Conservation (phyloP, 1,284 basidiomycete genomes). For the Irpex sp. region DNA sequence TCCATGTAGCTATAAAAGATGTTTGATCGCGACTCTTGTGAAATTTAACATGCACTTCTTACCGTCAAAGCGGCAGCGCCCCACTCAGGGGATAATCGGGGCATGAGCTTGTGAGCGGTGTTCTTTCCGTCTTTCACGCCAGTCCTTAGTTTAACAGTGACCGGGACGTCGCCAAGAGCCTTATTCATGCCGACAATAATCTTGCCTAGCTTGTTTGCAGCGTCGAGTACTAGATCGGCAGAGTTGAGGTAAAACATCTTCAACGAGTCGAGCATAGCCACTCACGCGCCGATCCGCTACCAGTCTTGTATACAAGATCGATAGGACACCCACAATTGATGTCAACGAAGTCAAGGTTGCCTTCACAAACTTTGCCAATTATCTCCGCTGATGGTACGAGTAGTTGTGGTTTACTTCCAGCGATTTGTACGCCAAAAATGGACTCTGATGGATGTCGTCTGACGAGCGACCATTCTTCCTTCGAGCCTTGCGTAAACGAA, state of each 20-base stretch:
- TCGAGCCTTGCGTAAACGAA: constrained; percentile 79
- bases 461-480: constrained; percentile 90
- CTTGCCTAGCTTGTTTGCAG: constrained; percentile 78
- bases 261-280: neutral
- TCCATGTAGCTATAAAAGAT: constrained; percentile 75
- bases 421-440: constrained; percentile 90
- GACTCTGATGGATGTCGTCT: constrained; percentile 84
- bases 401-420: constrained; percentile 73
- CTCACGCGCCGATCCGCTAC: constrained; percentile 85
- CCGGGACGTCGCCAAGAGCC: constrained; percentile 87
- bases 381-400: constrained; percentile 86
- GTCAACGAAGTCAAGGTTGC: constrained; percentile 86
- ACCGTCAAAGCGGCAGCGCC: constrained; percentile 80
- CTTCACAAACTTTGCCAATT: constrained; percentile 64
- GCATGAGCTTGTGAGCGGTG: constrained; percentile 91
- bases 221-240: constrained; percentile 66
- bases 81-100: constrained; percentile 78
- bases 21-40: neutral
- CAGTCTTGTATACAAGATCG: constrained; percentile 90
- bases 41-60: constrained; percentile 17
- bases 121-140: constrained; percentile 87
- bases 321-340: constrained; percentile 98
- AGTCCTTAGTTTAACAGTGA: constrained; percentile 95
- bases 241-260: neutral
- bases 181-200: constrained; percentile 91